Percentiles rank a stretch among this genome's conserved stretches.
These are phyloP conservation scores for Asterochloris erici DNA, from an alignment of 139 green algal genomes.

Conservation along the genomic window DNA sequence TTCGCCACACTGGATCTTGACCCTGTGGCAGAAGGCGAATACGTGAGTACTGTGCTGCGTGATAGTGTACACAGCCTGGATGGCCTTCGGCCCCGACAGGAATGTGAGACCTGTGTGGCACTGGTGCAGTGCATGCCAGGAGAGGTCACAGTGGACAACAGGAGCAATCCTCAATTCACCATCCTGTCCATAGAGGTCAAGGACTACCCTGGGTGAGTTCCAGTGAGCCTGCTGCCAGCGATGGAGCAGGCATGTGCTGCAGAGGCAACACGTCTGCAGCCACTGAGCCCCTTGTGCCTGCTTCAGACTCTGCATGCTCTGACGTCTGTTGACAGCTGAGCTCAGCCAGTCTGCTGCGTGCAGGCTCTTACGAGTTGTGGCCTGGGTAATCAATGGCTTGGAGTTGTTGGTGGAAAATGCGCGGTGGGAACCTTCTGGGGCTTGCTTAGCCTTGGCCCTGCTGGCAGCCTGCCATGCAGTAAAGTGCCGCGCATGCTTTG, in stretches of 20 bases:
- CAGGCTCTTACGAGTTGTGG: conserved; percentile 42
- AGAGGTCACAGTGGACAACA: conserved; percentile 41
- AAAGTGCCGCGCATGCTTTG: no score
- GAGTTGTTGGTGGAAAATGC: conserved; percentile 46
- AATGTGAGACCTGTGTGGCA: neutral
- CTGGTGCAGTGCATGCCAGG: conserved; percentile 20
- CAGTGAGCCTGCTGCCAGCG: no score
- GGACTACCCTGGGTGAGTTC: conserved; percentile 43
- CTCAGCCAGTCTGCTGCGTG: no score
- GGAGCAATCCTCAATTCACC: conserved; percentile 36
- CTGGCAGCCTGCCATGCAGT: no score
- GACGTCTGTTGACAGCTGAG: no score
- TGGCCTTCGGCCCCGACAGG: neutral
- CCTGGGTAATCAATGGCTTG: conserved; percentile 53
- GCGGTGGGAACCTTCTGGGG: conserved; percentile 1
- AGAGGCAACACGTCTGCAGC: no score
- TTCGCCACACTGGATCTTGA: conserved; percentile 9
- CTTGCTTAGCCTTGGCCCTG: no score
- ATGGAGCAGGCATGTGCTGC: no score
- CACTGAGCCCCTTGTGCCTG: no score
- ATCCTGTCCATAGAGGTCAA: conserved; percentile 47
- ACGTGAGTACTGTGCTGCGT: neutral
- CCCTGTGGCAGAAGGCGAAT: conserved; percentile 15
- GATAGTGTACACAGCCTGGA: neutral
- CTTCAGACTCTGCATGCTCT: no score